Conservation (phyloP, 257 asterid species). For the Przewalskia tangutica region DNA sequence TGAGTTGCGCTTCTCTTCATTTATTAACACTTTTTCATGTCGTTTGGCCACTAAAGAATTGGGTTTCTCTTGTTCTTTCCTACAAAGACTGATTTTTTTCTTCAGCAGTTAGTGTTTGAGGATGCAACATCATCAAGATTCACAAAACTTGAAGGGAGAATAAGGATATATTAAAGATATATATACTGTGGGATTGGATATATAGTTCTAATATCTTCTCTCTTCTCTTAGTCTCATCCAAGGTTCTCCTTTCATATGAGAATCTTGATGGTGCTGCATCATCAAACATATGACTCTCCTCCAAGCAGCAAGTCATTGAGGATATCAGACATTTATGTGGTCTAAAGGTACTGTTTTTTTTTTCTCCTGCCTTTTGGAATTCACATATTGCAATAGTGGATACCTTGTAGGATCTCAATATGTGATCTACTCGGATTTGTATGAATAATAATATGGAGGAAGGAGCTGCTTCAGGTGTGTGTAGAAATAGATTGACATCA, state of each 20-base stretch:
- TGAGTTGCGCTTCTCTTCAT: background rate
- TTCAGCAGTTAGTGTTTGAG: background rate
- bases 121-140: conserved; percentile 3
- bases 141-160: background rate
- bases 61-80: background rate
- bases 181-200: background rate
- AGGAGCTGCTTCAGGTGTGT: too few relatives aligned
- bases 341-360: background rate
- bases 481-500: too few relatives aligned
- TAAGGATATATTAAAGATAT: background rate
- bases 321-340: background rate
- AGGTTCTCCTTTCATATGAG: background rate
- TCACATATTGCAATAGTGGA: background rate
- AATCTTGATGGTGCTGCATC: conserved; percentile 8
- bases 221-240: background rate
- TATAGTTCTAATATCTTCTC: background rate
- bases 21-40: background rate
- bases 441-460: too few relatives aligned
- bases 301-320: background rate
- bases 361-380: background rate
- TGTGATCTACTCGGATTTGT: too few relatives aligned
- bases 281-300: background rate
- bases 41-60: background rate
- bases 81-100: background rate
- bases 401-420: too few relatives aligned